Evolutionary conservation across 129 eudicot genomes (phyloP).

Genomic region (Calendula officinalis): DNA sequence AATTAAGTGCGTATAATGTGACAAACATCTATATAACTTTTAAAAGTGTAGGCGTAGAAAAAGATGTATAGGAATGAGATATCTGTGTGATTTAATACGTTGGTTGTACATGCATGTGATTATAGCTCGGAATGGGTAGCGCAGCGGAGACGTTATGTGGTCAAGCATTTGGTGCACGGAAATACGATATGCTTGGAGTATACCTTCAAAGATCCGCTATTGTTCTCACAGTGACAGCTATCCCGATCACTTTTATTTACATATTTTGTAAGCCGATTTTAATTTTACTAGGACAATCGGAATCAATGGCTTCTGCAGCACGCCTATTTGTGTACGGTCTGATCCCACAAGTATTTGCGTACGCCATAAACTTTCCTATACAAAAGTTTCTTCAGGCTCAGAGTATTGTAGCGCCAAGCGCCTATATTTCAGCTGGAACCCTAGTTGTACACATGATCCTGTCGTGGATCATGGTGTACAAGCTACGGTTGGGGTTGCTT

Average conservation of each 20-base stretch:
- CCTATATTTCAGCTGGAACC: slow-evolving; percentile 58
- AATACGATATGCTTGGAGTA: slow-evolving; percentile 70
- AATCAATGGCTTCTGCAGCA: slow-evolving; percentile 51
- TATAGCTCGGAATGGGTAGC: slow-evolving; percentile 91
- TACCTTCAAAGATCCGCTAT: slow-evolving; percentile 74
- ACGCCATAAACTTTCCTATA: slow-evolving; percentile 71
- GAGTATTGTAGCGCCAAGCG: slow-evolving; percentile 67
- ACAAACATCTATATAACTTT: no score
- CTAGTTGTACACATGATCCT: slow-evolving; percentile 49
- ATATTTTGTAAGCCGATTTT: slow-evolving; percentile 47
- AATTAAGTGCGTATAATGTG: no score
- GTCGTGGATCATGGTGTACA: slow-evolving; percentile 63
- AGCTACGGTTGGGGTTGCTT: slow-evolving; percentile 49
- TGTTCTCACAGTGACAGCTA: slow-evolving; percentile 48
- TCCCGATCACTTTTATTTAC: slow-evolving; percentile 53
- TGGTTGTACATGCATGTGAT: slow-evolving; percentile 9
- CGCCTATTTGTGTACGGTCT: slow-evolving; percentile 67
- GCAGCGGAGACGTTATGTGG: slow-evolving; percentile 86
- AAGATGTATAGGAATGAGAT: no score
- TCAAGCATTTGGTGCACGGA: slow-evolving; percentile 71
- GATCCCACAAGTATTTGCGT: slow-evolving; percentile 76
- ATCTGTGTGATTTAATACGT: background rate
- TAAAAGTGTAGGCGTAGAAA: no score
- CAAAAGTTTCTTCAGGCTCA: slow-evolving; percentile 80
- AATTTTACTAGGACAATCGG: slow-evolving; percentile 50